phyloP scores from a whole-genome alignment of 2,329 filamentous ascomycete genomes.

The Aureobasidium sp. region DNA sequence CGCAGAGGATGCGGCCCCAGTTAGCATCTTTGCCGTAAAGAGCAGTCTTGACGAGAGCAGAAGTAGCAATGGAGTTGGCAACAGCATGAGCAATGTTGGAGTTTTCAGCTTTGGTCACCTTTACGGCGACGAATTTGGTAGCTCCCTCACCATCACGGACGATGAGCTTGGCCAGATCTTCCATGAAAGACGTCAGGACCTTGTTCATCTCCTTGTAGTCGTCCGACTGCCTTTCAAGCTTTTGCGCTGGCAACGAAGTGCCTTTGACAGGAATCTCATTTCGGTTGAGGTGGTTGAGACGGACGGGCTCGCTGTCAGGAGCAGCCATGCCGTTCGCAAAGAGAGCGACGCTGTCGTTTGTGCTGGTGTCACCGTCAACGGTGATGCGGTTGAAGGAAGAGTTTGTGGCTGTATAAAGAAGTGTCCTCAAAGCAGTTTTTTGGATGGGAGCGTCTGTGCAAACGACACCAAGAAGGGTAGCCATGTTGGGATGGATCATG shows the following conservation, averaged over 20 bases:
- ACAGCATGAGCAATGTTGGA: conserved; percentile 68
- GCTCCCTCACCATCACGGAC: conserved; percentile 95
- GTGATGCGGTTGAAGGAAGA: conserved; percentile 95
- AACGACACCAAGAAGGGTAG: conserved; percentile 83
- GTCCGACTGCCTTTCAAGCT: conserved; percentile 34
- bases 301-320: conserved; percentile 15
- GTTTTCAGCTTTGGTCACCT: conserved; percentile 64
- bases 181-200: conserved; percentile 69
- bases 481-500: conserved; percentile 99
- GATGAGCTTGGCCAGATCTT: conserved; percentile 81
- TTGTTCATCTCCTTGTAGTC: conserved; percentile 61
- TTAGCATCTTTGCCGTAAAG: conserved; percentile 96
- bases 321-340: conserved; percentile 87
- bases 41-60: conserved; percentile 92
- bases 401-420: conserved; percentile 68
- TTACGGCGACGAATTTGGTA: conserved; percentile 95
- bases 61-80: conserved; percentile 81
- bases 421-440: conserved; percentile 55
- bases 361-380: conserved; percentile 93
- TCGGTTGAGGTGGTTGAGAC: neutral
- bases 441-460: conserved; percentile 84
- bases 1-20: conserved; percentile 95
- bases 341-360: conserved; percentile 90
- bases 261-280: neutral
- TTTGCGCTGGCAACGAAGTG: neutral